phyloP scores from a whole-genome alignment of 495 filamentous ascomycete species.

The Aspergillus leporis region DNA sequence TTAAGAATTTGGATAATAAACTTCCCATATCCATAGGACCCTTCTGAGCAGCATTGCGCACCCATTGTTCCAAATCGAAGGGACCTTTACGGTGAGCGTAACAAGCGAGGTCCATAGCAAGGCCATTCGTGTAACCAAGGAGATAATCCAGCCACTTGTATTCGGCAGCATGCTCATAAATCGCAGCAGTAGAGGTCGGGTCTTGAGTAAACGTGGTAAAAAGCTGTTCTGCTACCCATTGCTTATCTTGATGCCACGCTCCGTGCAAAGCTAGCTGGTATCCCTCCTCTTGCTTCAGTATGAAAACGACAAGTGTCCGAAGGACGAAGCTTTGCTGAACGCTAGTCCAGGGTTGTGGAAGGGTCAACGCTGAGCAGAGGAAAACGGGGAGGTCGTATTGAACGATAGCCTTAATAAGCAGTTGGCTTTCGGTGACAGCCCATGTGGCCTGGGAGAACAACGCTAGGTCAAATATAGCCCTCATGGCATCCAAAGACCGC shows the following conservation, averaged over 20 bases:
- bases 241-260: conserved; percentile 82
- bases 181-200: conserved; percentile 70
- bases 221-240: conserved; percentile 77
- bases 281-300: conserved; percentile 62
- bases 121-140: conserved; percentile 69
- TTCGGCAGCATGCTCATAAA: conserved; percentile 77
- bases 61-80: conserved; percentile 82
- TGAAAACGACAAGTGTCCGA: conserved; percentile 60
- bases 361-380: conserved; percentile 71
- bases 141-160: conserved; percentile 83
- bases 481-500: conserved; percentile 83
- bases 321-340: conserved; percentile 63
- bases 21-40: conserved; percentile 59
- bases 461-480: conserved; percentile 76
- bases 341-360: conserved; percentile 64
- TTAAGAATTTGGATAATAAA: conserved; percentile 70
- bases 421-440: conserved; percentile 63
- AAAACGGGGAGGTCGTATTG: conserved; percentile 64
- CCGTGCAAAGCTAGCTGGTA: conserved; percentile 85
- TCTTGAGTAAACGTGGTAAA: conserved; percentile 76
- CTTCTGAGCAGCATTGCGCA: conserved; percentile 62
- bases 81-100: conserved; percentile 80
- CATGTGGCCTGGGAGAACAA: conserved; percentile 65
- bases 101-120: conserved; percentile 86
- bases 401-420: conserved; percentile 53